Percentiles rank a stretch among this genome's conserved stretches.
These are phyloP conservation scores for Talaromyces rugulosus DNA, from an alignment of 2,329 filamentous ascomycete species.

Conservation along the genomic window DNA sequence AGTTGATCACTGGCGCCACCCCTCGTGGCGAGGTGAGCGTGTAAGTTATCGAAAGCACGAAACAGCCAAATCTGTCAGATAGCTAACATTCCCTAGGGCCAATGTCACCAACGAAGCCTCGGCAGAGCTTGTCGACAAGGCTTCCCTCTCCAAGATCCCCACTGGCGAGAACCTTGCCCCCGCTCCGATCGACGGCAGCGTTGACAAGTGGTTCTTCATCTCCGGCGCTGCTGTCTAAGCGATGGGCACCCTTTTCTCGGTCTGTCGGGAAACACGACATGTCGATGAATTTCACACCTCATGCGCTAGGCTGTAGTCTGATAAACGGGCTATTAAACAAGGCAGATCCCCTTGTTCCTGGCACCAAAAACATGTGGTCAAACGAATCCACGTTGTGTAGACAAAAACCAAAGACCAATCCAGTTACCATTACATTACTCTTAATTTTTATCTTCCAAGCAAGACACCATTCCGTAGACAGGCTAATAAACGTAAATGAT, in stretches of 20 bases:
- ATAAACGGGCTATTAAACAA: not conserved
- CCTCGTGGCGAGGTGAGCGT: constrained; percentile 71
- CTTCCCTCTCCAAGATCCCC: constrained; percentile 72
- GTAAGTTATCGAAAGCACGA: constrained; percentile 52
- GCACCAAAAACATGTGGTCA: not conserved
- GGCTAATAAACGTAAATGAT: not conserved
- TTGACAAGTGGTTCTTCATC: constrained; percentile 99
- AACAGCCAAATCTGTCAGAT: not conserved
- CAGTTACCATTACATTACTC: not conserved
- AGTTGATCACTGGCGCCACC: constrained; percentile 87
- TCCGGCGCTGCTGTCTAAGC: constrained; percentile 82
- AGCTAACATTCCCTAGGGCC: constrained; percentile 51
- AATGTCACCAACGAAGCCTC: constrained; percentile 76
- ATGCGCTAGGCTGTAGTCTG: not conserved
- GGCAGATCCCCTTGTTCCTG: not conserved
- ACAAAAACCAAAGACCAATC: not conserved
- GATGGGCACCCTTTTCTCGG: constrained; percentile 5
- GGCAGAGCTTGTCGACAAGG: constrained; percentile 63
- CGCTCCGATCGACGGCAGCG: constrained; percentile 88
- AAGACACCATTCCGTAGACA: not conserved
- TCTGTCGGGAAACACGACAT: not conserved
- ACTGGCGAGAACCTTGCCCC: constrained; percentile 73
- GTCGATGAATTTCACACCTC: not conserved
- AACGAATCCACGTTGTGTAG: not conserved
- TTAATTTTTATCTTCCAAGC: not conserved